Base-by-base conservation (phyloP, 225 moss, liverwort and hornwort species). In the Antitrichia curtipendula region DNA sequence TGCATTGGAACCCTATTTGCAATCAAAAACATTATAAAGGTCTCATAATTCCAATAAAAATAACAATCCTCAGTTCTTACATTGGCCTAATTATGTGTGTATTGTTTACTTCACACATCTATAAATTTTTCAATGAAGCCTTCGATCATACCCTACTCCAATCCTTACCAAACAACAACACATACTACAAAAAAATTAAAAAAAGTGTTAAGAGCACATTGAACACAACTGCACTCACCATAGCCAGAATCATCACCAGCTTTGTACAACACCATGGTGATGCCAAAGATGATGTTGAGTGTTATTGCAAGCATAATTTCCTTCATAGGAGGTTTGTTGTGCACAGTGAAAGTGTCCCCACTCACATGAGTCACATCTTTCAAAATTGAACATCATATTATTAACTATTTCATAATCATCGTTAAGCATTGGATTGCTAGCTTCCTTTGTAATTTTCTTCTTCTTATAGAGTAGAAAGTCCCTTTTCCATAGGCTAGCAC, bases 291-390 rank as follows among this genome's bases (percentile, higher is more conserved):
- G 82, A 98, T 96, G 40, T 94, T 93, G 75, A 98, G 94, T 49
- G 94, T 88, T 2, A 96, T 86, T 45, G 95, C 95, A 34, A 98
- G 90, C 76, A 92, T 94, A 90, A 98, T 98, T 90, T 98, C 96
- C 92, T 98, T 98, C 53, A 98, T 86, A 23, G 94, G 98, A 89
- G 96, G 98, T 50, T 94, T 93, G 84, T 98, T 96, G 90, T 96
- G 93, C 54, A 96, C 94, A 50, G 96, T 96, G 91, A 96, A 96
- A 5, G 98, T 98, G 40, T 94, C 95, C 25, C 96, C 94, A 61
- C 90, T 92, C 58, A 94, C n/a, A n/a, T n/a, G n/a, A n/a, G n/a
- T n/a, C n/a, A n/a, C 91, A 75, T 97, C 96, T 76, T 97, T 95
- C 65, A 93, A 92, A 92, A 97, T 97, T 23, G 97, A 97, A 89